A percentile compares a stretch with the other conserved stretches of the same genome.
phyloP scores from a whole-genome alignment of 2,329 filamentous ascomycete species.

The Ilyonectria sp. region DNA sequence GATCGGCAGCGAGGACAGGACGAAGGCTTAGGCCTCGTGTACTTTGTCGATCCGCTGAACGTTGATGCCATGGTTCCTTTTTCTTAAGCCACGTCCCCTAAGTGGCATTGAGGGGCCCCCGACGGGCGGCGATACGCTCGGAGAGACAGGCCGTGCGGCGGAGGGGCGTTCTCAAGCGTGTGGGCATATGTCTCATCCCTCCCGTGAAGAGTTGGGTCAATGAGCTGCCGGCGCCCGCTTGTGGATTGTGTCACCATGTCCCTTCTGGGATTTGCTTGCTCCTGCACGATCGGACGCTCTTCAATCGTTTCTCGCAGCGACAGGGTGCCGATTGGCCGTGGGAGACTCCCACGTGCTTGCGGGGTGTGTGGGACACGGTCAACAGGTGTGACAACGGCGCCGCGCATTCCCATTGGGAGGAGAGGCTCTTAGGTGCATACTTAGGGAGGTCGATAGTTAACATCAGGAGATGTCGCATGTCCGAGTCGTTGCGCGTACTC shows the following conservation, averaged over 20 bases:
- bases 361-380: conserved; percentile 10
- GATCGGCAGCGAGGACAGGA: neutral
- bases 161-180: neutral
- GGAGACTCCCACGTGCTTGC: conserved; percentile 22
- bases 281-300: conserved; percentile 9
- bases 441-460: neutral
- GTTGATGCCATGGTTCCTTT: neutral
- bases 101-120: neutral
- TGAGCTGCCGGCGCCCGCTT: neutral
- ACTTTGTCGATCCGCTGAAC: neutral
- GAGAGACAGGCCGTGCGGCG: neutral
- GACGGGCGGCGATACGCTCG: conserved; percentile 8
- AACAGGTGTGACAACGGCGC: conserved; percentile 9
- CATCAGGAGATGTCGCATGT: neutral
- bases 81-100: neutral
- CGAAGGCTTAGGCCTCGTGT: neutral
- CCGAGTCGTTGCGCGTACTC: neutral
- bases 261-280: neutral
- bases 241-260: neutral
- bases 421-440: neutral
- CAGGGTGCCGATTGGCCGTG: conserved; percentile 18
- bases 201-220: neutral
- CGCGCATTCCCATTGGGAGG: conserved; percentile 5
- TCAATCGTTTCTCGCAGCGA: conserved; percentile 8
- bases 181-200: neutral